phyloP scores from a whole-genome alignment of 495 filamentous ascomycete genomes.

The Diplogelasinospora grovesii region DNA sequence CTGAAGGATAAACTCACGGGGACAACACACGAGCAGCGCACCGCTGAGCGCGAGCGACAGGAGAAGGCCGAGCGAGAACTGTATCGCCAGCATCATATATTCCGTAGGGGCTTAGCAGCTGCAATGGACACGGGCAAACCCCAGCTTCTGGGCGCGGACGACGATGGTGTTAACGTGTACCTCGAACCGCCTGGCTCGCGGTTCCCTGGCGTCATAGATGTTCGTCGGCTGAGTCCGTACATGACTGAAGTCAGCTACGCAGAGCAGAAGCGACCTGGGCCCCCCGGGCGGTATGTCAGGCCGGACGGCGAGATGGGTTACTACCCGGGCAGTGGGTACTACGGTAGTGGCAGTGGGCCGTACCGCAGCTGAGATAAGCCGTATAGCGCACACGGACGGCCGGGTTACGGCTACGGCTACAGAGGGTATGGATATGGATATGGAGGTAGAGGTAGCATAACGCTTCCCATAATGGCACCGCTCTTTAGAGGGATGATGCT shows the following conservation, averaged over 20 bases:
- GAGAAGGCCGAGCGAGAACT: conserved; percentile 14
- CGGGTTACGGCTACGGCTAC: conserved; percentile 21
- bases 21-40: conserved; percentile 19
- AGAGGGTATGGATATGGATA: conserved; percentile 19
- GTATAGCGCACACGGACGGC: no score
- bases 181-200: conserved; percentile 20
- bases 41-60: conserved; percentile 5
- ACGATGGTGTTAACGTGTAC: conserved; percentile 12
- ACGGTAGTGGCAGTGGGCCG: conserved; percentile 19
- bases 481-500: conserved; percentile 2
- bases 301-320: conserved; percentile 21
- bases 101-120: conserved; percentile 15
- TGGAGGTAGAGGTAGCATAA: conserved; percentile 12
- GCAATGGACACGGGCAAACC: conserved; percentile 15
- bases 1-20: conserved; percentile 24
- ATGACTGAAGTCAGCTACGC: conserved; percentile 19
- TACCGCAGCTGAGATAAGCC: no score
- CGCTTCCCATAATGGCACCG: conserved; percentile 5
- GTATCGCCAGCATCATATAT: conserved; percentile 19
- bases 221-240: conserved; percentile 16
- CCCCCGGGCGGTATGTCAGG: conserved; percentile 15
- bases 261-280: neutral
- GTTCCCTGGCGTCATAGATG: conserved; percentile 14
- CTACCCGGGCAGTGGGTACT: conserved; percentile 17
- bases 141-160: conserved; percentile 14